Evolutionary conservation across 106 monocot species (phyloP), one percentile per base, ranked within the genome.

Genomic region (Platanthera zijinensis): DNA sequence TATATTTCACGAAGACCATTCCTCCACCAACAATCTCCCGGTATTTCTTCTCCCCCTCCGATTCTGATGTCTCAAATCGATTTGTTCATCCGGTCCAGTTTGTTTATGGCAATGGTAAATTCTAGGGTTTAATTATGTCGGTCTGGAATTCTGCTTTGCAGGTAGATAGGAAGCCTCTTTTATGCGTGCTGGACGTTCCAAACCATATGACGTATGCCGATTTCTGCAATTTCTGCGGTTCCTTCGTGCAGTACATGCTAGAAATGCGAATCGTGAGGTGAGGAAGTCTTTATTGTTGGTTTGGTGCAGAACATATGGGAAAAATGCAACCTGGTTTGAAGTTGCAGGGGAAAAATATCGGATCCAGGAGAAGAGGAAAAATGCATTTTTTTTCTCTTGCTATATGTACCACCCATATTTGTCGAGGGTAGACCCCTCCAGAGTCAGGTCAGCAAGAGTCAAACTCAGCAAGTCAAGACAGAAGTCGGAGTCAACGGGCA

Each of bases 151-250:
- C 76, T 76, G 49, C 12, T 19, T 84, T 72, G 71, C 78, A 99
- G 99, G 85, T 78, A 28, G 84, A 85, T 69, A 86, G 94, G 81
- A 99, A 90, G 71, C 88, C 91, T 30, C 84, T 88, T 46, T 80
- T 94, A 19, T 94, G 88, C 59, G 99, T 99, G 50, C 72, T 88
- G 8, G 88, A 88, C 4, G 94, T 99, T 19, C 99, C 99, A 2
- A 94, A 99, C 86, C 94, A 99, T 85, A 90, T 99, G 94, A 99
- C 94, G 0, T 99, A 94, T 54, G 94, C 99, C 8, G 94, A 99
- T 85, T 94, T 94, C 81, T 90, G 91, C 84, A 84, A 64, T 72
- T 99, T 94, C 79, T 92, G 90, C 59, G 94, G 90, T 4, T 80
- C 94, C 12, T 99, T 94, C 77, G 76, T 94, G 10, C 84, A 83